Evolutionary conservation across 169 alveolate genomes (phyloP).

Genomic region (Cryptosporidium parvum): DNA sequence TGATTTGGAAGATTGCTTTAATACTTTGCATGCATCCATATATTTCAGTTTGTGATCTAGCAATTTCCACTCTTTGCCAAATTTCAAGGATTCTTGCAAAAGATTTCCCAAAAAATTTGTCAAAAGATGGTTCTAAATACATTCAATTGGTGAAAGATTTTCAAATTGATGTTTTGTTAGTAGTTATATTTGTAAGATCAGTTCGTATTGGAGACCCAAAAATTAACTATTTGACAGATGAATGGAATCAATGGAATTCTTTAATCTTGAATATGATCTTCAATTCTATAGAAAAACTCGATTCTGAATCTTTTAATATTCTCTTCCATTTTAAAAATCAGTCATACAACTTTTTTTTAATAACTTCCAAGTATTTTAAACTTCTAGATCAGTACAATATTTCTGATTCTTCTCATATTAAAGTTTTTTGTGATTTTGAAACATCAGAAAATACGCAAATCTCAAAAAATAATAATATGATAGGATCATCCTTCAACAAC

Average conservation of each 20-base stretch:
- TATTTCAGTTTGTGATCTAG: slow-evolving; percentile 13
- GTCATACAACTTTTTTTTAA: not conserved
- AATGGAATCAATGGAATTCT: slow-evolving; percentile 45
- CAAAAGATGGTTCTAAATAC: not conserved
- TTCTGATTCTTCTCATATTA: not conserved
- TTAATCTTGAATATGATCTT: slow-evolving; percentile 13
- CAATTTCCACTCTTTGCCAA: slow-evolving; percentile 10
- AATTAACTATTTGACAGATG: slow-evolving; percentile 18
- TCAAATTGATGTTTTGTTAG: slow-evolving; percentile 1
- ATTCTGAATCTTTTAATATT: not conserved
- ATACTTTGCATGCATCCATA: slow-evolving; percentile 37
- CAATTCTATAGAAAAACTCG: not conserved
- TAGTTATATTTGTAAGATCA: slow-evolving; percentile 14
- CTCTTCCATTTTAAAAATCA: slow-evolving; percentile 1
- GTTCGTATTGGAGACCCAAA: slow-evolving; percentile 46
- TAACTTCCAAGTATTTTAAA: slow-evolving; percentile 11
- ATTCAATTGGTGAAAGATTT: not conserved
- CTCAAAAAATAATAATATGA: not conserved
- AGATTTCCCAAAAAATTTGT: not conserved
- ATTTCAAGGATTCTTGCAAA: not conserved
- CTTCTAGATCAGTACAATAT: slow-evolving; percentile 28
- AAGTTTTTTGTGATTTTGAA: not conserved
- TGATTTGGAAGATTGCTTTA: slow-evolving; percentile 25
- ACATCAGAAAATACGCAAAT: not conserved
- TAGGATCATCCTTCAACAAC: slow-evolving; percentile 8